These are phyloP conservation scores for Mrakia hoshinonis DNA, from an alignment of 768 basidiomycete species.

Conservation along the genomic window DNA sequence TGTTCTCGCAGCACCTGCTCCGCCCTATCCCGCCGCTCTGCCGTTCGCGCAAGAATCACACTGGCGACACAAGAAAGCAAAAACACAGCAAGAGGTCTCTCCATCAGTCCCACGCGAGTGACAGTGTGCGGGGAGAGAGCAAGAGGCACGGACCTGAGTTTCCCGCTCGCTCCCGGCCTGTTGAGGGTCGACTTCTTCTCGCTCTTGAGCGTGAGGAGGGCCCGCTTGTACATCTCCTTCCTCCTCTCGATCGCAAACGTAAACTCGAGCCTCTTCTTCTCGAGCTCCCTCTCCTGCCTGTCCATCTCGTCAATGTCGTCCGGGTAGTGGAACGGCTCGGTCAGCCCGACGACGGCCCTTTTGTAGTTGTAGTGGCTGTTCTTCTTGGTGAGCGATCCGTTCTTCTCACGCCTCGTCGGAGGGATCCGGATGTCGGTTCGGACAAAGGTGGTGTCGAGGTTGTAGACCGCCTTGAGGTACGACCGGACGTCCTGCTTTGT, in stretches of 20 bases:
- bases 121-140: too few species aligned
- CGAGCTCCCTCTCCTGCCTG: constrained; percentile 33
- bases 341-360: constrained; percentile 80
- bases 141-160: too few species aligned
- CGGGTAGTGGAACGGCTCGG: constrained; percentile 90
- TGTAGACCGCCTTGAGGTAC: constrained; percentile 75
- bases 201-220: too few species aligned
- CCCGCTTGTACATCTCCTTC: background rate
- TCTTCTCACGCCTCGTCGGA: constrained; percentile 45
- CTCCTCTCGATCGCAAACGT: background rate
- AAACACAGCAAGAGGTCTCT: too few species aligned
- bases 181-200: too few species aligned
- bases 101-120: too few species aligned
- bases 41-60: too few species aligned
- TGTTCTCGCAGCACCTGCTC: too few species aligned
- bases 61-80: too few species aligned
- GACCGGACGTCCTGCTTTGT: constrained; percentile 88
- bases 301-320: constrained; percentile 37
- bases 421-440: constrained; percentile 57
- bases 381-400: constrained; percentile 38
- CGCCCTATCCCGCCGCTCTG: too few species aligned
- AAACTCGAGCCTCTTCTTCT: constrained; percentile 16
- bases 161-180: too few species aligned
- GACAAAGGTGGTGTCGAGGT: constrained; percentile 81
- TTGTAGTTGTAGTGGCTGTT: constrained; percentile 56